Evolutionary conservation across 2,329 filamentous ascomycete species (phyloP).

Genomic region (Phialemoniopsis sp.): DNA sequence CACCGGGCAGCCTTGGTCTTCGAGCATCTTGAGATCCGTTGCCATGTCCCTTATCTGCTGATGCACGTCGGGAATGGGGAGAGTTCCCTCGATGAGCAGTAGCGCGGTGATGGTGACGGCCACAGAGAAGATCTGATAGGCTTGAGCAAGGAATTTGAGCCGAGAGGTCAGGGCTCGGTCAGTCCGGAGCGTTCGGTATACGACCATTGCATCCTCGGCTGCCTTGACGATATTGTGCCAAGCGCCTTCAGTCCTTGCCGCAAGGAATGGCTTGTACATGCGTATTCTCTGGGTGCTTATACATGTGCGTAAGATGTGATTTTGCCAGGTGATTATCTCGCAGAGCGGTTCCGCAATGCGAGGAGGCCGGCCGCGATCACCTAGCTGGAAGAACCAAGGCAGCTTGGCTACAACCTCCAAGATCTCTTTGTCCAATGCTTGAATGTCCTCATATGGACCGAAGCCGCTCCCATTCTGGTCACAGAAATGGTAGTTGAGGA

Average conservation of each 20-base stretch:
- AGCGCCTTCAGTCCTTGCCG: too few species aligned
- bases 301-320: constrained; percentile 12
- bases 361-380: constrained; percentile 5
- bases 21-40: too few species aligned
- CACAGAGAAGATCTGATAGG: constrained; percentile 3
- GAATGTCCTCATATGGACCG: too few species aligned
- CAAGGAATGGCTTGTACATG: too few species aligned
- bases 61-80: too few species aligned
- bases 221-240: too few species aligned
- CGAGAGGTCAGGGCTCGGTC: not conserved
- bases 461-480: too few species aligned
- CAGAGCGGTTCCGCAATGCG: not conserved
- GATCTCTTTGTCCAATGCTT: constrained; percentile 5
- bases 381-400: constrained; percentile 10
- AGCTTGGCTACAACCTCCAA: constrained; percentile 4
- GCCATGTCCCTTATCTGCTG: too few species aligned
- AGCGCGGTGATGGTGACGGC: not conserved
- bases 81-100: too few species aligned
- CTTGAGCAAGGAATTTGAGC: constrained; percentile 1
- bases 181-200: constrained; percentile 1
- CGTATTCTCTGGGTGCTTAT: not conserved
- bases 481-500: too few species aligned
- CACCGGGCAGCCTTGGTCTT: too few species aligned
- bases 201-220: not conserved
- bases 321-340: constrained; percentile 7